These are phyloP conservation scores for Solanum tacnaense DNA, from an alignment of 257 asterid genomes.

Conservation along the genomic window DNA sequence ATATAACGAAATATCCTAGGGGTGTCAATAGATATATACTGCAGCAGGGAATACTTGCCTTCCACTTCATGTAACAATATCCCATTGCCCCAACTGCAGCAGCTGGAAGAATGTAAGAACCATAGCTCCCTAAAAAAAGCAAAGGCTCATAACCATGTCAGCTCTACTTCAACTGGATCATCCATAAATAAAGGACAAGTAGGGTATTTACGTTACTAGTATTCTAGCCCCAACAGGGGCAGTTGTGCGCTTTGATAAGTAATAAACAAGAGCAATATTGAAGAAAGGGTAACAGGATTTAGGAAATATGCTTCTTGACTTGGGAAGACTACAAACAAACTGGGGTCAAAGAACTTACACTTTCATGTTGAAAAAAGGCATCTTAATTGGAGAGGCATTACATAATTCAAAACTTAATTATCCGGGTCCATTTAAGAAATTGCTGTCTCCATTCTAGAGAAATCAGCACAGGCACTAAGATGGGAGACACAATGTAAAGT, in stretches of 20 bases:
- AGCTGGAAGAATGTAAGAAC: conserved; percentile 66
- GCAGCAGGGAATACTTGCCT: conserved; percentile 33
- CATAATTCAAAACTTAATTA: background rate
- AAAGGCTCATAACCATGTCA: background rate
- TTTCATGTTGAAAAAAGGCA: background rate
- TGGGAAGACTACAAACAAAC: background rate
- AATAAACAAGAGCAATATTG: background rate
- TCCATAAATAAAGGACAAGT: background rate
- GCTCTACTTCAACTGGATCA: background rate
- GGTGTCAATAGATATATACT: background rate
- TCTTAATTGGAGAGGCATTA: background rate
- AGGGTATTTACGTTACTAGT: background rate
- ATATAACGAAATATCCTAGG: background rate
- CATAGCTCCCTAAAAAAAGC: conserved; percentile 39
- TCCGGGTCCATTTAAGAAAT: background rate
- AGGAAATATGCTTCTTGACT: background rate
- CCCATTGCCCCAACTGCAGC: conserved; percentile 87
- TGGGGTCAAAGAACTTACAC: background rate
- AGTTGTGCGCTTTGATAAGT: background rate
- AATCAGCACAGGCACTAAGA: background rate
- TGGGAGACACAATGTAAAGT: background rate
- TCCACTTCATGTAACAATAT: conserved; percentile 84
- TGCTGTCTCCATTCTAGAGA: background rate
- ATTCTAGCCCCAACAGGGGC: background rate
- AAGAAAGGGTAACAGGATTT: background rate